phyloP scores from a whole-genome alignment of 2,329 filamentous ascomycete species.

The Penicillium hordei region DNA sequence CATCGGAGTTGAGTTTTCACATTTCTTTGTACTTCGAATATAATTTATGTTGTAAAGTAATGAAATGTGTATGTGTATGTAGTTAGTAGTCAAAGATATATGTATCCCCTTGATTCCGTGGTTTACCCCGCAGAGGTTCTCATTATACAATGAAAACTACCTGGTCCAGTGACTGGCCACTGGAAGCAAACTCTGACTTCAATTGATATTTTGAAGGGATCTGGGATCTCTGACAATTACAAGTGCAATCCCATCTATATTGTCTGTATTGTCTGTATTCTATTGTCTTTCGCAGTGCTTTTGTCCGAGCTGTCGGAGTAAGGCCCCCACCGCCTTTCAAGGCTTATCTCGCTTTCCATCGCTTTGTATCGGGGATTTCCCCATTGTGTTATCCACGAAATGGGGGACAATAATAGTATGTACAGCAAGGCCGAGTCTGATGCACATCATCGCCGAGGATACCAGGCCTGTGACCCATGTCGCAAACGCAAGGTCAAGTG shows the following conservation, averaged over 20 bases:
- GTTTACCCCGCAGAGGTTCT: slow-evolving; percentile 32
- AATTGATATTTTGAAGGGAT: not conserved
- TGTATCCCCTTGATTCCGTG: not conserved
- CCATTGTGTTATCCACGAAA: slow-evolving; percentile 25
- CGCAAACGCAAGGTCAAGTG: slow-evolving; percentile 52
- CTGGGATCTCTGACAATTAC: not conserved
- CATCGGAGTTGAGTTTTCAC: not conserved
- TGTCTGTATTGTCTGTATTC: not conserved
- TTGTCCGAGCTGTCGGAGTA: slow-evolving; percentile 16
- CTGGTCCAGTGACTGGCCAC: slow-evolving; percentile 6
- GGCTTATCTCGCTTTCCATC: slow-evolving; percentile 44
- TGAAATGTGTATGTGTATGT: not conserved
- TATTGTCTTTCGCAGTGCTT: not conserved
- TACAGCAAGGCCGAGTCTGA: slow-evolving; percentile 35
- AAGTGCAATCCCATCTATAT: not conserved
- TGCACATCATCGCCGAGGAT: slow-evolving; percentile 47
- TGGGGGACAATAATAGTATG: slow-evolving; percentile 23
- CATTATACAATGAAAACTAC: slow-evolving; percentile 26
- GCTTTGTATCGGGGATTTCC: slow-evolving; percentile 27
- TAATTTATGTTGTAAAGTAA: not conserved
- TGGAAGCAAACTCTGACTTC: not conserved
- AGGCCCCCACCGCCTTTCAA: slow-evolving; percentile 35
- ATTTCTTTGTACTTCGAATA: not conserved
- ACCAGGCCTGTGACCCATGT: slow-evolving; percentile 52
- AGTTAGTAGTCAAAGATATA: not conserved